Evolutionary conservation across 345 rosid genomes (phyloP).

Genomic region (Arabidopsis suecica): DNA sequence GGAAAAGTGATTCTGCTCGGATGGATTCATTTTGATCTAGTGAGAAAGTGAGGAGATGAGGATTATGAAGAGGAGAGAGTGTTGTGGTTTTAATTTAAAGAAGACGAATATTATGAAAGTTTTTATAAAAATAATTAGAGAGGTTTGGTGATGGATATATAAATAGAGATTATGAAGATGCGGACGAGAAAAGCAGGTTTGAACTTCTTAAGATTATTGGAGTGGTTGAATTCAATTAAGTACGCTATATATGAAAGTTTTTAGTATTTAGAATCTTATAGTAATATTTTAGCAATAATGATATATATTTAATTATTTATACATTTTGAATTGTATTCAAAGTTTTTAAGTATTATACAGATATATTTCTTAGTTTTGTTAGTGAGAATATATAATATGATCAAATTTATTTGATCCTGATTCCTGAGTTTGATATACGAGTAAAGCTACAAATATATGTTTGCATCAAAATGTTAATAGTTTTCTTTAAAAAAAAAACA

Average conservation of each 20-base stretch:
- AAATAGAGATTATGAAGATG: conserved; percentile 19
- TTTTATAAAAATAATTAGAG: background rate
- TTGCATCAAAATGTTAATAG: background rate
- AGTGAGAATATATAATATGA: background rate
- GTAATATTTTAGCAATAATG: no score
- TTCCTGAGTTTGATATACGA: no score
- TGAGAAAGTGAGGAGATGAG: conserved; percentile 9
- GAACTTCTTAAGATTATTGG: conserved; percentile 26
- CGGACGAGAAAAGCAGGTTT: conserved; percentile 36
- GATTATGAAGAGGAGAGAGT: conserved; percentile 23
- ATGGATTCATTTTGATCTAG: conserved; percentile 43
- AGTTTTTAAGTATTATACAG: background rate
- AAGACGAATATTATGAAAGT: conserved; percentile 23
- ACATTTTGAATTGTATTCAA: background rate
- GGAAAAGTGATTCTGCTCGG: conserved; percentile 42
- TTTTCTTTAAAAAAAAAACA: background rate
- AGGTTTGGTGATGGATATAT: conserved; percentile 14
- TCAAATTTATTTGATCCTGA: no score
- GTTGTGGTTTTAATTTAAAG: conserved; percentile 25
- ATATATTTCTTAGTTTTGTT: conserved; percentile 9
- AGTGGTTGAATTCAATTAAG: conserved; percentile 36
- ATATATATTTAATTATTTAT: no score
- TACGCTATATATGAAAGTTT: conserved; percentile 1
- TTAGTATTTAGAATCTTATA: background rate
- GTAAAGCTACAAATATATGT: no score